These are phyloP conservation scores for Epicoccum nigrum DNA, from an alignment of 2,329 filamentous ascomycete species.

Conservation along the genomic window DNA sequence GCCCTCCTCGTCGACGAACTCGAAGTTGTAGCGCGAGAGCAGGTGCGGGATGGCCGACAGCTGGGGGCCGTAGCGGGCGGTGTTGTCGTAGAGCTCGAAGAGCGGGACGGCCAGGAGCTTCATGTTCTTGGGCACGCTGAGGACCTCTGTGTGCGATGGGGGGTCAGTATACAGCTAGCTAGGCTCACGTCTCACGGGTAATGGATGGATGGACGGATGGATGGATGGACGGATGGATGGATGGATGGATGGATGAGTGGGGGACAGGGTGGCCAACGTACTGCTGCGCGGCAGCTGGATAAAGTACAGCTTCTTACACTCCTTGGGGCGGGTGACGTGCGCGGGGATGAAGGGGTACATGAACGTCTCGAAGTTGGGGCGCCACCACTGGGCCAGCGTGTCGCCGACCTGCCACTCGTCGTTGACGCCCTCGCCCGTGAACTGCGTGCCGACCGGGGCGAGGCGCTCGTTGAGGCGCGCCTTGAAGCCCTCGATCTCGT, in stretches of 20 bases:
- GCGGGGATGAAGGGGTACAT: conserved; percentile 99
- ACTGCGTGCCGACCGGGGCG: conserved; percentile 84
- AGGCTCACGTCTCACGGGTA: no score
- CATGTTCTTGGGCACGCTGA: conserved; percentile 99
- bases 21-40: conserved; percentile 93
- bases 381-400: conserved; percentile 97
- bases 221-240: no score
- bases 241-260: no score
- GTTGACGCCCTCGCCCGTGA: conserved; percentile 83
- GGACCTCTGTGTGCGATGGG: conserved; percentile 72
- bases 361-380: conserved; percentile 98
- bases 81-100: conserved; percentile 98
- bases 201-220: no score
- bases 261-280: conserved; percentile 51
- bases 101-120: conserved; percentile 95
- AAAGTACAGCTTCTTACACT: conserved; percentile 99
- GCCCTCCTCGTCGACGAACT: conserved; percentile 93
- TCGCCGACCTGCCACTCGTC: conserved; percentile 95
- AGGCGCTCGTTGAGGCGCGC: conserved; percentile 87
- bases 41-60: conserved; percentile 95
- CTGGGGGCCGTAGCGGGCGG: conserved; percentile 90
- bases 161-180: conserved; percentile 25
- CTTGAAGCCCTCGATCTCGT: conserved; percentile 96
- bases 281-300: conserved; percentile 92
- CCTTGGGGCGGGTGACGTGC: conserved; percentile 94